Evolutionary conservation across 306 rosid species (phyloP).

Genomic region (Malus sylvestris): DNA sequence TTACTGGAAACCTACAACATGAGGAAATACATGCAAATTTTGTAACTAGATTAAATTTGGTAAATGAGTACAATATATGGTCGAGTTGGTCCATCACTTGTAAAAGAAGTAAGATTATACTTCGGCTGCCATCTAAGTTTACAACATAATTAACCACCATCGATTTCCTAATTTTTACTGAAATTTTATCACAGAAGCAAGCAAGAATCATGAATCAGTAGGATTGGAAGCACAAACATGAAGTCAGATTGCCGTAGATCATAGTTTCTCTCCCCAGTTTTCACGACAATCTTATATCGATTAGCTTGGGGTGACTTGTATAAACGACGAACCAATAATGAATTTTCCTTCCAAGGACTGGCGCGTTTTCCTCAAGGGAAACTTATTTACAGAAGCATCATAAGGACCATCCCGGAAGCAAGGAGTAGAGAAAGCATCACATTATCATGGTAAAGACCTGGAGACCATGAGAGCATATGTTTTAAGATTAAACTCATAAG

Average conservation of each 20-base stretch:
- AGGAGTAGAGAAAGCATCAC: slow-evolving; percentile 30
- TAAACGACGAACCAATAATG: slow-evolving; percentile 9
- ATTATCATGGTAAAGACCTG: slow-evolving; percentile 44
- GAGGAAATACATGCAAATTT: background rate
- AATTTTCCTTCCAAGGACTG: slow-evolving; percentile 15
- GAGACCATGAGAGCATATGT: slow-evolving; percentile 13
- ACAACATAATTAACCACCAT: slow-evolving; percentile 32
- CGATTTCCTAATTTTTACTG: slow-evolving; percentile 58
- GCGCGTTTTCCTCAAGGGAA: slow-evolving; percentile 9
- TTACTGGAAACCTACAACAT: background rate
- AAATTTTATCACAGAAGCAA: slow-evolving; percentile 50
- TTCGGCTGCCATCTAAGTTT: slow-evolving; percentile 23
- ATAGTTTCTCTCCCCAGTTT: background rate
- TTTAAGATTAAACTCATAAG: background rate
- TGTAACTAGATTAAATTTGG: too few relatives aligned
- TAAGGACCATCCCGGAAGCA: slow-evolving; percentile 36
- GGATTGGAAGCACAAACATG: slow-evolving; percentile 29
- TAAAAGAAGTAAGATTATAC: background rate
- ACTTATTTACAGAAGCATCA: slow-evolving; percentile 28
- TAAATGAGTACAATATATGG: background rate
- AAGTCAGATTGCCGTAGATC: slow-evolving; percentile 12
- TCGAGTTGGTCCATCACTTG: background rate
- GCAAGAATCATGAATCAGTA: slow-evolving; percentile 52
- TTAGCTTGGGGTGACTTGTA: slow-evolving; percentile 24
- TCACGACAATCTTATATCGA: slow-evolving; percentile 1